Percentiles rank a stretch among this genome's conserved stretches.
phyloP scores from a whole-genome alignment of 1,139 yeast species.

The Debaryomyces udenii region DNA sequence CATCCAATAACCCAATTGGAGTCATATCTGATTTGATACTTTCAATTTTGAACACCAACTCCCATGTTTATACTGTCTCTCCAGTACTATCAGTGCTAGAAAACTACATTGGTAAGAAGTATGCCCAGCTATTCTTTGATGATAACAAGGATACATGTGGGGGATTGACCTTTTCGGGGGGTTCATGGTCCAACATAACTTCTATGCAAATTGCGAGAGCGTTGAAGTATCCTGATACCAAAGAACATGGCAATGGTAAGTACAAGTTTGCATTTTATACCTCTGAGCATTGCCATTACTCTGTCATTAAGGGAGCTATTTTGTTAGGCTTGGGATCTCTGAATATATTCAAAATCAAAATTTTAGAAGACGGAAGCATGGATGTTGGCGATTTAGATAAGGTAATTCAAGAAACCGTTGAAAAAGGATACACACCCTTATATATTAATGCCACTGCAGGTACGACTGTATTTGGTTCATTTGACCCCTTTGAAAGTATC shows the following conservation, averaged over 20 bases:
- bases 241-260: constrained; percentile 56
- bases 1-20: constrained; percentile 84
- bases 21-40: constrained; percentile 71
- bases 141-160: constrained; percentile 57
- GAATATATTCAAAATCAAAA: constrained; percentile 65
- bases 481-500: constrained; percentile 66
- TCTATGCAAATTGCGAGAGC: constrained; percentile 79
- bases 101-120: constrained; percentile 65
- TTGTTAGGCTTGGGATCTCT: constrained; percentile 71
- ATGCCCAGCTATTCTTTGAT: constrained; percentile 66
- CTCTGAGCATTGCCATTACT: constrained; percentile 76
- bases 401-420: constrained; percentile 46
- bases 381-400: constrained; percentile 47
- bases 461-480: constrained; percentile 86
- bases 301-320: constrained; percentile 82
- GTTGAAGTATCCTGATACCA: constrained; percentile 68
- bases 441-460: constrained; percentile 87
- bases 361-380: constrained; percentile 61
- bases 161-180: constrained; percentile 86
- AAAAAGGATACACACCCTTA: constrained; percentile 67
- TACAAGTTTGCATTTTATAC: constrained; percentile 71
- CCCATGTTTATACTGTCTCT: constrained; percentile 85
- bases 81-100: constrained; percentile 81
- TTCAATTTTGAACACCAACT: constrained; percentile 76
- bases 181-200: constrained; percentile 84